Percentiles rank a stretch among this genome's conserved stretches.
These are phyloP conservation scores for Starmera quercuum DNA, from an alignment of 805 yeast species.

Conservation along the genomic window DNA sequence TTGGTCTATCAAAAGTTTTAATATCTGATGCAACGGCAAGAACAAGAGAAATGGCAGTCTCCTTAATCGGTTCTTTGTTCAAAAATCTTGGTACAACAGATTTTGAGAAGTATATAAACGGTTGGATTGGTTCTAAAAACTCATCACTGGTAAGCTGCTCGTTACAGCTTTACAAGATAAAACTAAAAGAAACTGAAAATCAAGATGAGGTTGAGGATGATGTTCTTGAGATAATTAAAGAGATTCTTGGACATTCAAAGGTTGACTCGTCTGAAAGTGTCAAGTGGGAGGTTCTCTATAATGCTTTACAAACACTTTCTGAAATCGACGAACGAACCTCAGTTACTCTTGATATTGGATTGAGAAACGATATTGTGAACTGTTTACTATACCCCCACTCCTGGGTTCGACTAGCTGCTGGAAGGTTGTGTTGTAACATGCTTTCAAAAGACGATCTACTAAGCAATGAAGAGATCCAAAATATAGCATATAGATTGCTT, in stretches of 20 bases:
- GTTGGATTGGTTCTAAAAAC: constrained; percentile 58
- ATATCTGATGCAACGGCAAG: constrained; percentile 70
- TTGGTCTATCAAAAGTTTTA: constrained; percentile 69
- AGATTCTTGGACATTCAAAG: constrained; percentile 25
- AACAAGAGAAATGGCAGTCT: constrained; percentile 79
- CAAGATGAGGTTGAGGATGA: constrained; percentile 39
- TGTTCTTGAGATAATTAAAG: constrained; percentile 28
- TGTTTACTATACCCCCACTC: constrained; percentile 78
- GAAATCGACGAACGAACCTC: constrained; percentile 29
- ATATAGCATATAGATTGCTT: constrained; percentile 56
- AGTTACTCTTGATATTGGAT: constrained; percentile 21
- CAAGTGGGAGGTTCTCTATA: constrained; percentile 76
- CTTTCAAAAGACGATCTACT: constrained; percentile 34
- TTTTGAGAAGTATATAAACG: constrained; percentile 29
- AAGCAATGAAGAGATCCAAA: constrained; percentile 46
- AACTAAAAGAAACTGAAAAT: constrained; percentile 31
- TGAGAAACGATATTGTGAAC: constrained; percentile 34
- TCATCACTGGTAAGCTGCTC: constrained; percentile 61
- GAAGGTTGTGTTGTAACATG: constrained; percentile 49
- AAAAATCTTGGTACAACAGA: constrained; percentile 33
- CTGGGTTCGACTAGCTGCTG: constrained; percentile 74
- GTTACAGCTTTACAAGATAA: constrained; percentile 62
- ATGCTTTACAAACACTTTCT: constrained; percentile 47
- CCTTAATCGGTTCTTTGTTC: constrained; percentile 49
- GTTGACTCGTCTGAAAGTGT: constrained; percentile 32